phyloP scores from a whole-genome alignment of 2,329 filamentous ascomycete species.

The Thielaviopsis ethacetica region DNA sequence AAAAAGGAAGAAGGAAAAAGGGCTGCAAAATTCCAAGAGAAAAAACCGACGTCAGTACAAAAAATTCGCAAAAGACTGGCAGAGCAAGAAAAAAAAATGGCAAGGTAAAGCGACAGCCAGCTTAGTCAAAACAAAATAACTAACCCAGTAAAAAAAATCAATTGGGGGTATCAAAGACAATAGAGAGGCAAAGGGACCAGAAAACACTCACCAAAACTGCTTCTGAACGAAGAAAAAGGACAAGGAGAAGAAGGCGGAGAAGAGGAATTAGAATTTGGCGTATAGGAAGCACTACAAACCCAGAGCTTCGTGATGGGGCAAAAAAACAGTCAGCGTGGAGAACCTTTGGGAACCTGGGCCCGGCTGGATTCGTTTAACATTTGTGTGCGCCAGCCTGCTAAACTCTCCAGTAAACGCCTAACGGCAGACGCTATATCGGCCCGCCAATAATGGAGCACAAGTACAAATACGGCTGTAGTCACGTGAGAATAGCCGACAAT shows the following conservation, averaged over 20 bases:
- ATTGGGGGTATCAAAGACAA: neutral
- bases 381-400: conserved; percentile 1
- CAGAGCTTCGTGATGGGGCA: conserved; percentile 6
- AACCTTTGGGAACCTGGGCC: neutral
- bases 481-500: too few relatives aligned
- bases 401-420: too few relatives aligned
- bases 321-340: conserved; percentile 1
- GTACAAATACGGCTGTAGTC: too few relatives aligned
- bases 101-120: neutral
- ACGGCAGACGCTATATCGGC: too few relatives aligned
- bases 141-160: conserved; percentile 1
- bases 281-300: conserved; percentile 2
- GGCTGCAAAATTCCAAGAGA: conserved; percentile 7
- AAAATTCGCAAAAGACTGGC: conserved; percentile 15
- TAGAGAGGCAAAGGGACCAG: neutral
- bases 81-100: conserved; percentile 11
- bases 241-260: conserved; percentile 5
- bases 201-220: conserved; percentile 7
- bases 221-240: conserved; percentile 6
- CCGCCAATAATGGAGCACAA: too few relatives aligned
- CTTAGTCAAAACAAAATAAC: conserved; percentile 4
- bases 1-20: conserved; percentile 10
- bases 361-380: conserved; percentile 1
- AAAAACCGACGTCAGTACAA: conserved; percentile 17
- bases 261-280: neutral